Base-by-base conservation (phyloP, 176 grass and related monocot genomes). In the Carex myosuroides region DNA sequence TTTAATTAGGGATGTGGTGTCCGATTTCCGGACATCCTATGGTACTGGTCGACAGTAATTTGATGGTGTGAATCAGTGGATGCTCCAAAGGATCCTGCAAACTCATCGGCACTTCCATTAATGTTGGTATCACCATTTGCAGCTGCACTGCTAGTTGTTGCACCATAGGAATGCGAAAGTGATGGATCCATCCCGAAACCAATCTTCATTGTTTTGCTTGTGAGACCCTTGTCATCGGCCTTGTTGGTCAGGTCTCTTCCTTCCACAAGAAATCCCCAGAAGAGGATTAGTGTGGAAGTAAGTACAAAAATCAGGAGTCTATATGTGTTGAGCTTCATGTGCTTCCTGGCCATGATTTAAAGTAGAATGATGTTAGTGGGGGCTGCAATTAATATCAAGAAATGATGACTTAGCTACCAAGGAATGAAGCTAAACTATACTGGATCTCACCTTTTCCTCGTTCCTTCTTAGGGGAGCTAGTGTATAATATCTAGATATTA, bases 31-130 rank as follows among this genome's bases (percentile, higher is more conserved):
- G 67, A 85, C 70, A 79, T 79, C 73, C 42, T 30, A 53, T 65
- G 73, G 14, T 86, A 86, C 72, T 86, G 70, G 16, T 86, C 73
- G 16, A 86, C 12, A 4, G 84, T 79, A 29, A 79, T 67, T 57
- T 81, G 75, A 68, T 80, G 85, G 59, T 86, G 85, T 0, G 75
- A 58, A 70, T 81, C 75, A 81, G 46, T 58, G 14, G 85, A 86
- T 79, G 60, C 70, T 33, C 67, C 53, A 84, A 42, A 14, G 8
- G 66, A 71, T 48, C n/a, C n/a, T 35, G 66, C 22, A 21, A 42
- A 56, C 13, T 58, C 35, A 57, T 74, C 82, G 3, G 12, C 22
- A 33, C 53, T 80, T 52, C 64, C 77, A 52, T 4, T 80, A 8
- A 46, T 79, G 48, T 11, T 58, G 4, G 61, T 70, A 29, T 80